phyloP scores from a whole-genome alignment of 495 filamentous ascomycete species.

The Astrocystis sublimbata region DNA sequence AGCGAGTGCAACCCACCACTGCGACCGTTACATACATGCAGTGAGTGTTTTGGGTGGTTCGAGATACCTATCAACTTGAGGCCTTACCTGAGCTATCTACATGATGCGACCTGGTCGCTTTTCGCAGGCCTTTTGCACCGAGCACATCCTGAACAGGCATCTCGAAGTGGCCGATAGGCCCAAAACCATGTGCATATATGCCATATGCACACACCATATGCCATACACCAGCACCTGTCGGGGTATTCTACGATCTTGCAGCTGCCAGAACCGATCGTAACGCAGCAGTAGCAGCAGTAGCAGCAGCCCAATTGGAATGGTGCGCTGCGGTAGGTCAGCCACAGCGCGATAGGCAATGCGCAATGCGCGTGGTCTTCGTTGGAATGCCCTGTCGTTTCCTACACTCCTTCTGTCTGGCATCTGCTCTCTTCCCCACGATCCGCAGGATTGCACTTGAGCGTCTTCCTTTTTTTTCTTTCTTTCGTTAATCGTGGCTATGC shows the following conservation, averaged over 20 bases:
- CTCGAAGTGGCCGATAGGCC: background rate
- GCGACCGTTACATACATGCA: background rate
- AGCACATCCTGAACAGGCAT: conserved; percentile 15
- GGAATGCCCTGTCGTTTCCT: background rate
- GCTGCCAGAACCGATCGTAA: background rate
- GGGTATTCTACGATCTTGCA: conserved; percentile 1
- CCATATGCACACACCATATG: too few relatives aligned
- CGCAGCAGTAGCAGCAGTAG: too few relatives aligned
- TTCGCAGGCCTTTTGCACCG: background rate
- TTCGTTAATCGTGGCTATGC: conserved; percentile 8
- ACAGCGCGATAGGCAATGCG: background rate
- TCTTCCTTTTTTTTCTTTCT: background rate
- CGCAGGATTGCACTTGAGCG: background rate
- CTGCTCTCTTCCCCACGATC: conserved; percentile 5
- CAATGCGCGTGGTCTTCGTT: conserved; percentile 3
- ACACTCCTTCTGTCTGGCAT: background rate
- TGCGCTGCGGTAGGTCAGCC: background rate
- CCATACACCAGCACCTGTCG: too few relatives aligned
- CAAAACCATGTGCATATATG: conserved; percentile 1
- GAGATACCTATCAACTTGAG: background rate
- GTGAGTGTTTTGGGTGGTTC: background rate
- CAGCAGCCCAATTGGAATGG: background rate
- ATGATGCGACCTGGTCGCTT: background rate
- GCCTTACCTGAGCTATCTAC: background rate
- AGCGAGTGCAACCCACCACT: background rate